Evolutionary conservation across 2,329 filamentous ascomycete genomes (phyloP), one percentile per base, ranked within the genome.

Genomic region (Bipolaris oryzae): DNA sequence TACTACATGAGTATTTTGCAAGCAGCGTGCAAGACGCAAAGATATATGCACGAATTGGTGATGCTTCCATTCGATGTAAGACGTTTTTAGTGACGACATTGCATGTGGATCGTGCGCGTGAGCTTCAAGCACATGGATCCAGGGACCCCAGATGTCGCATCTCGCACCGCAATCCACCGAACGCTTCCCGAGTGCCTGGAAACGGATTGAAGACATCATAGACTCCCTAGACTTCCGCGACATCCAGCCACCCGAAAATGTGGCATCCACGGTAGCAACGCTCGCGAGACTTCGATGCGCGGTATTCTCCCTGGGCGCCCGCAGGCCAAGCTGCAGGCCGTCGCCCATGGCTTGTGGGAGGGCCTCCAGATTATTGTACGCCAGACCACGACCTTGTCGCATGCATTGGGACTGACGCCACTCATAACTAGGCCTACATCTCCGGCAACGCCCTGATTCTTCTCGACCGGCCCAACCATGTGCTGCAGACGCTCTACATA

Each of bases 401-500:
- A n/a, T 31, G 34, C 11, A 41, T 41, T 23, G 49, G 33, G 7
- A 51, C 64, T 66, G 54, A 67, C 51, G 25, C 4, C 16, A 15
- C 28, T 31, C 15, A 16, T 33, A 1, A 7, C 3, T 60, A 96
- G 91, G 86, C 87, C 49, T 99, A 98, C 78, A 89, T 97, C 64
- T 95, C 91, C 58, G 94, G 94, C 70, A 90, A 89, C 77, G 91
- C 91, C 60, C 86, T 98, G 63, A 87, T 95, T 50, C 88, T 99
- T 68, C 87, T 98, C 66, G 85, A 86, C 71, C 89, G 87, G 48
- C 85, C 90, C 50, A 83, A 88, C 60, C 85, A 85, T 52, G 85
- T 97, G 61, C 78, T 96, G 33, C 95, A 99, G 76, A 97, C 93
- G 3, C 89, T 96, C 65, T 96, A 96, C 79, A 88, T 95, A 70